These are phyloP conservation scores for Termitomyces bulborhizus DNA, from an alignment of 768 basidiomycete species.

Conservation along the genomic window DNA sequence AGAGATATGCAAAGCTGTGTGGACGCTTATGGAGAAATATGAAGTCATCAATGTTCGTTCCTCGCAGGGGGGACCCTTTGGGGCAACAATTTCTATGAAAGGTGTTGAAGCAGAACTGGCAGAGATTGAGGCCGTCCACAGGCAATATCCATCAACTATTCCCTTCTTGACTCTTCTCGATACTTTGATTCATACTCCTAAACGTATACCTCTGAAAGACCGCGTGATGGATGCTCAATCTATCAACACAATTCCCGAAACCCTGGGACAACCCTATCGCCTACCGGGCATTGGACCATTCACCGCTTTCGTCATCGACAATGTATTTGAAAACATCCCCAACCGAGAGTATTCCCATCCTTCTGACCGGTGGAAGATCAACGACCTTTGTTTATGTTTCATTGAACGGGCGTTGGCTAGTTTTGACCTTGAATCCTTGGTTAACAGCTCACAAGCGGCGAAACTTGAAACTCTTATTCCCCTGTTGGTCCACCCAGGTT, in stretches of 20 bases:
- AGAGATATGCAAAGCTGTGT: conserved; percentile 78
- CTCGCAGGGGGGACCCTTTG: conserved; percentile 29
- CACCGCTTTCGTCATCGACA: conserved; percentile 82
- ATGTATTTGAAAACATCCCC: conserved; percentile 75
- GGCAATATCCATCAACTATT: conserved; percentile 82
- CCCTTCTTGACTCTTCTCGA: conserved; percentile 81
- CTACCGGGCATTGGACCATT: conserved; percentile 78
- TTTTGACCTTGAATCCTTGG: conserved; percentile 73
- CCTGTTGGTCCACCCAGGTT: conserved; percentile 76
- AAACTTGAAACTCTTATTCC: conserved; percentile 50
- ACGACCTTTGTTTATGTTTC: conserved; percentile 79
- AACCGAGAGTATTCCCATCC: conserved; percentile 68
- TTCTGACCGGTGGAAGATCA: conserved; percentile 81
- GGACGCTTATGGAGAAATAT: conserved; percentile 77
- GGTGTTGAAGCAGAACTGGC: conserved; percentile 87
- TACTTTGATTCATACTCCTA: conserved; percentile 79
- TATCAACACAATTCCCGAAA: conserved; percentile 72
- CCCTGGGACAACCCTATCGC: conserved; percentile 75
- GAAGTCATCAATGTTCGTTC: conserved; percentile 77
- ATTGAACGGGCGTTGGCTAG: conserved; percentile 79
- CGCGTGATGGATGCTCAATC: conserved; percentile 53
- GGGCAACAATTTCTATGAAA: conserved; percentile 47
- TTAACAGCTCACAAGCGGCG: conserved; percentile 48
- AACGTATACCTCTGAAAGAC: conserved; percentile 58
- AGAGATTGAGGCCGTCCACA: conserved; percentile 74